phyloP scores from a whole-genome alignment of 176 grass and related monocot genomes.

The Phoenix dactylifera region DNA sequence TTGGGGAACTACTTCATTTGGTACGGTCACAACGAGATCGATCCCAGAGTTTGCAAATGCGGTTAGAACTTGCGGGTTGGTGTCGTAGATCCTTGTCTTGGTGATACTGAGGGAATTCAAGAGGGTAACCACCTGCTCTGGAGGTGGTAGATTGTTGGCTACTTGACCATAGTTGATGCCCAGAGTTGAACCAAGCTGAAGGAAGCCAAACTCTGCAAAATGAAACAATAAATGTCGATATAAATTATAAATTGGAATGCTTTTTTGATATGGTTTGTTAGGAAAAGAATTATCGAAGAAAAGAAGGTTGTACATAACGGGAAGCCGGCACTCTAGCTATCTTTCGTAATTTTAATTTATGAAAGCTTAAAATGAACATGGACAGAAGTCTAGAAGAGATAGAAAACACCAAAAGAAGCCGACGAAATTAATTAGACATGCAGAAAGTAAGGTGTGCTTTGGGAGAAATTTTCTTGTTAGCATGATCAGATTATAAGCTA shows the following conservation, averaged over 20 bases:
- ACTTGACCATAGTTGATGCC: slow-evolving; percentile 99
- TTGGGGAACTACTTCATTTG: slow-evolving; percentile 57
- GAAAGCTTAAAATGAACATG: too few relatives aligned
- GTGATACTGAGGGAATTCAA: slow-evolving; percentile 50
- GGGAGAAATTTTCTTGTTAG: too few relatives aligned
- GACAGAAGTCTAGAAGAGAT: too few relatives aligned
- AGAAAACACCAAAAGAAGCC: too few relatives aligned
- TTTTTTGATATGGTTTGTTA: not conserved
- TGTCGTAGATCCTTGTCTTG: slow-evolving; percentile 85
- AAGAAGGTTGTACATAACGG: too few relatives aligned
- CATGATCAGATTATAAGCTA: too few relatives aligned
- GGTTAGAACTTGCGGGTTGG: slow-evolving; percentile 64
- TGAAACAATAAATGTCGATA: not conserved
- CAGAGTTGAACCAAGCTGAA: slow-evolving; percentile 27
- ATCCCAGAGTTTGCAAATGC: slow-evolving; percentile 63
- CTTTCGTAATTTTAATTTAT: too few relatives aligned
- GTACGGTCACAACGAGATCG: slow-evolving; percentile 80
- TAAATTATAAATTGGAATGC: not conserved
- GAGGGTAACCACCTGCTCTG: slow-evolving; percentile 46
- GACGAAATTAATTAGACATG: too few relatives aligned
- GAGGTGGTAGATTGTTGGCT: slow-evolving; percentile 65
- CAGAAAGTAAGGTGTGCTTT: too few relatives aligned
- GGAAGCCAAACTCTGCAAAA: slow-evolving; percentile 37
- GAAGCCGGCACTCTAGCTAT: too few relatives aligned
- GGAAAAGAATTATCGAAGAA: too few relatives aligned